These are phyloP conservation scores for Candida glucosophila DNA, from an alignment of 1,139 yeast genomes.

Conservation along the genomic window DNA sequence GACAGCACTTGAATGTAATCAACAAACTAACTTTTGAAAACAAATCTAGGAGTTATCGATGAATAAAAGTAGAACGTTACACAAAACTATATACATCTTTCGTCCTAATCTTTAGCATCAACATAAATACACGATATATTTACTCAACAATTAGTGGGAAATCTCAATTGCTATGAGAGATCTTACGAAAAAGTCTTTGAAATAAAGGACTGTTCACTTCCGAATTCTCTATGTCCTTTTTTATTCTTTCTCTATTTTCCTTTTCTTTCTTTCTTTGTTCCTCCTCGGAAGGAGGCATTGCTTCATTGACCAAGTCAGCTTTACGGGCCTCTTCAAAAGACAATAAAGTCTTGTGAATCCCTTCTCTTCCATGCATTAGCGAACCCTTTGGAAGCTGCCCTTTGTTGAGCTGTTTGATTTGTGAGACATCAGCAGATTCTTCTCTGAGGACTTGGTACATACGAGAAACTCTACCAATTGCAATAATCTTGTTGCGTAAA, in stretches of 20 bases:
- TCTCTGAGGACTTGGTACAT: slow-evolving; percentile 88
- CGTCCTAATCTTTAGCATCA: too few species aligned
- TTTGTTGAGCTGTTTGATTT: slow-evolving; percentile 62
- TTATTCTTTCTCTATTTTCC: slow-evolving; percentile 31
- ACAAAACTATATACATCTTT: too few species aligned
- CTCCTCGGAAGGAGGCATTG: slow-evolving; percentile 74
- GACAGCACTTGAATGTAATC: too few species aligned
- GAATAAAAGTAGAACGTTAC: too few species aligned
- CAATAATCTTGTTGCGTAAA: slow-evolving; percentile 80
- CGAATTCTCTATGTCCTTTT: slow-evolving; percentile 36
- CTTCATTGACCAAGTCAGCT: slow-evolving; percentile 81
- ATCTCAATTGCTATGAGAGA: slow-evolving; percentile 24
- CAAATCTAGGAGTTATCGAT: too few species aligned
- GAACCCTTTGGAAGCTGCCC: slow-evolving; percentile 78
- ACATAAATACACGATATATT: too few species aligned
- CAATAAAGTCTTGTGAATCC: slow-evolving; percentile 59
- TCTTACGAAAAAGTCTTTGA: slow-evolving; percentile 33
- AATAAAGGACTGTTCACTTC: slow-evolving; percentile 29
- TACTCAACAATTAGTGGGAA: too few species aligned
- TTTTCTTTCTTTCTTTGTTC: slow-evolving; percentile 42
- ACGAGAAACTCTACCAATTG: slow-evolving; percentile 89
- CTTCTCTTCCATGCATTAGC: slow-evolving; percentile 73
- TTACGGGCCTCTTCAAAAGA: slow-evolving; percentile 78
- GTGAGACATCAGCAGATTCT: slow-evolving; percentile 83
- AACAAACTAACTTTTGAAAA: too few species aligned